Evolutionary conservation across 176 grass and related monocot genomes (phyloP), one percentile per base, ranked within the genome.

Genomic region (Puccinellia tenuiflora): DNA sequence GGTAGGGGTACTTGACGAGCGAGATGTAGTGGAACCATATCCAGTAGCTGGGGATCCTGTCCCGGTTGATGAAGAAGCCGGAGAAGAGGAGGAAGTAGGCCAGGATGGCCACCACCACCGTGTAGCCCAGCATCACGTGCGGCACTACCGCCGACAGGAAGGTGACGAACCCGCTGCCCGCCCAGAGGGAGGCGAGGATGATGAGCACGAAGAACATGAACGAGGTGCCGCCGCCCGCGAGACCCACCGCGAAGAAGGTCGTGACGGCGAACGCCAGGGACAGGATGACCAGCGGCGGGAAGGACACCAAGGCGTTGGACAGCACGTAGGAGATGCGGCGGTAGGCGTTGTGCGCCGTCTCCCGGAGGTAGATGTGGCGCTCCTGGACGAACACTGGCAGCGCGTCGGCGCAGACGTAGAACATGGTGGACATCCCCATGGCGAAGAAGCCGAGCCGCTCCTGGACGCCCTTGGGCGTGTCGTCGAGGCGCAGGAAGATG

Each of bases 1-100:
- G 87, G 60, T 98, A 98, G 1, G 93, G 91, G 42, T 98, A 98
- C 72, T 98, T 98, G 6, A 98, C 82, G 0, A 98, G 78, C 0
- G 96, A 98, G 0, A 93, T 51, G 86, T 98, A 98, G 67, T 98
- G 96, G 68, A 98, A 95, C 96, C 96, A 98, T 6, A 98, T 91
- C 96, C 96, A 98, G 73, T 93, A 92, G n/a, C 55, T 5, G 0
- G 92, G 95, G 75, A 97, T 94, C 2, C 95, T 61, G 29, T 94
- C 90, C 1, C 88, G 75, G 56, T 83, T 94, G 76, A 97, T 97
- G 90, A 97, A 97, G 86, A 94, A 97, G 3, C 95, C 95, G 0
- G 85, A 90, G 79, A 94, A 97, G 6, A 97, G 59, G 0, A 97
- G 63, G 88, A 94, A 97, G 86, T 97, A 97, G 33, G 95, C 95